These are phyloP conservation scores for Malus orientalis DNA, from an alignment of 306 rosid species.

Conservation along the genomic window DNA sequence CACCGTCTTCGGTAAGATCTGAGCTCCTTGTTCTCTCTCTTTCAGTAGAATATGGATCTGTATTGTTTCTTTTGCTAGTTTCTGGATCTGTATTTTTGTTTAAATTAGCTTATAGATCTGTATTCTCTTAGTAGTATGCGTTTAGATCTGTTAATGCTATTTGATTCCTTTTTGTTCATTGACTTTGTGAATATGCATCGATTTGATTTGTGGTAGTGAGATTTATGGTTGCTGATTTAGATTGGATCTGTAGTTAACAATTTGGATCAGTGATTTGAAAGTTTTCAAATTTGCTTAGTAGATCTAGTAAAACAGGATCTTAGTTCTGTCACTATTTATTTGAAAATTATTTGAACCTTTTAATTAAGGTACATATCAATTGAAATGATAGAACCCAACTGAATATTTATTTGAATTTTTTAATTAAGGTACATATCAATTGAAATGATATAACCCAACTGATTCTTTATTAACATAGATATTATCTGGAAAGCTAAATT, in stretches of 20 bases:
- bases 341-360: too few species aligned
- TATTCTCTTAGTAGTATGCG: background rate
- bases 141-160: background rate
- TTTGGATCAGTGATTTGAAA: background rate
- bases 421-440: too few species aligned
- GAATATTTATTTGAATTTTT: background rate
- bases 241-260: background rate
- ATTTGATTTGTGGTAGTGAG: too few species aligned
- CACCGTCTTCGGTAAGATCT: conserved; percentile 56
- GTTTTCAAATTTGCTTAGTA: too few species aligned
- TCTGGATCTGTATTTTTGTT: background rate
- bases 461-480: too few species aligned
- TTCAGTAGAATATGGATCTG: background rate
- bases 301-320: background rate
- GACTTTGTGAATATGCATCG: background rate
- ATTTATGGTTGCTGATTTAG: background rate
- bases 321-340: background rate
- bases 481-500: too few species aligned
- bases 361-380: too few species aligned
- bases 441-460: too few species aligned
- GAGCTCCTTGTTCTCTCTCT: background rate
- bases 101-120: background rate
- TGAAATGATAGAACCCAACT: too few species aligned
- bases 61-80: background rate
- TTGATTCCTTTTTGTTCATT: background rate